Base-by-base conservation (phyloP, 1,284 basidiomycete species). In the Ceratobasidium sp. region DNA sequence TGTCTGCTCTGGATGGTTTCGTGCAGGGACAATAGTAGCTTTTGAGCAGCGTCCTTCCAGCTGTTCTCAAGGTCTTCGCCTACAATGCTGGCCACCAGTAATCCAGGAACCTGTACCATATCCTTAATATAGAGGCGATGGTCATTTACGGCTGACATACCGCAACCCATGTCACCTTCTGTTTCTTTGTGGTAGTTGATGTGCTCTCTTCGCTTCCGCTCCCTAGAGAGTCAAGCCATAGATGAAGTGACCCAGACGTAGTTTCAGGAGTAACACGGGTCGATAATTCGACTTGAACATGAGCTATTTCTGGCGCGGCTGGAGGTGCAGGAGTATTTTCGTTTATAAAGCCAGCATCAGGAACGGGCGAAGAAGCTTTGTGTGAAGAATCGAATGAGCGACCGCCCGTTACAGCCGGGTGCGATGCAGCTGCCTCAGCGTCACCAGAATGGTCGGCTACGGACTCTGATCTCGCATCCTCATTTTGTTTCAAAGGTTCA, bases 1-100 rank as follows among this genome's bases (percentile, higher is more conserved):
- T 58, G 67, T 23, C 67, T 58, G 16, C 28, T 50, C 14, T 70
- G 55, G 32, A 59, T 71, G 50, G 45, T 59, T 23, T 59, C 57
- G 23, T 59, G 1, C n/a, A 52, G 26, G 8, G 67, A 58, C 6
- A 71, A 36, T 18, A 59, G 34, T n/a, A 71, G 21, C 26, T 39
- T 30, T 41, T 60, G 55, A 36, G 67, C 67, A 48, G 67, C 67
- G 18, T 34, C 34, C 30, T 34, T 48, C 67, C 67, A 70, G 12
- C 10, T 32, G 26, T 32, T 14, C n/a, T 46, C 55, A n/a, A 26
- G 6, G 3, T 59, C 67, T 18, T 59, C 67, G 16, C 30, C 9
- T 23, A 59, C 30, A 57, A 70, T 26, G 30, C 67, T 48, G 9
- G 67, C 67, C 18, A 70, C 43, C 12, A 70, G 57, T 30, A 70